A percentile compares a stretch with the other conserved stretches of the same genome.
Conservation (phyloP, 768 basidiomycete genomes). For the Obba rivulosa region DNA sequence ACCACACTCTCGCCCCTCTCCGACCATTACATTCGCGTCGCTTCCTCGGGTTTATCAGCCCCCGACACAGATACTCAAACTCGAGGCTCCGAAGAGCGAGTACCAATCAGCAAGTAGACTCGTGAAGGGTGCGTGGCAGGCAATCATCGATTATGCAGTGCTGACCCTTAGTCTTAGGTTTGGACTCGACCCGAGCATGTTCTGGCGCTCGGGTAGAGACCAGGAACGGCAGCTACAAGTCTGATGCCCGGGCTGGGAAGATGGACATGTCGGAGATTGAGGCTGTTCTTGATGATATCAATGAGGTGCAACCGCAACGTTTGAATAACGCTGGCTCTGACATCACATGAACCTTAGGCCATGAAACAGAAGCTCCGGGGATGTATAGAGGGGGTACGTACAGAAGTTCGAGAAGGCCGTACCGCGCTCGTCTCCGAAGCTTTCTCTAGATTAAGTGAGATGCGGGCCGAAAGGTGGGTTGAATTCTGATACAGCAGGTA, state of each 20-base stretch:
- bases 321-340: background rate
- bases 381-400: conserved; percentile 43
- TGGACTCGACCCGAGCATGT: too few relatives aligned
- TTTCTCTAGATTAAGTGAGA: conserved; percentile 37
- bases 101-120: too few relatives aligned
- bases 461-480: conserved; percentile 40
- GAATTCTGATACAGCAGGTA: background rate
- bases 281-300: conserved; percentile 46
- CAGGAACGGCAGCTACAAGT: too few relatives aligned
- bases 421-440: conserved; percentile 43
- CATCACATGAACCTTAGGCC: conserved; percentile 29
- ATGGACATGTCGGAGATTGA: conserved; percentile 31
- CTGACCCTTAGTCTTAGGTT: too few relatives aligned
- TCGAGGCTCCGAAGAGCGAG: too few relatives aligned
- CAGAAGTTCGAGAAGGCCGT: conserved; percentile 39
- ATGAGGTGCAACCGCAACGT: conserved; percentile 31
- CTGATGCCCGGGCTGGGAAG: background rate
- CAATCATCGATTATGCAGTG: too few relatives aligned
- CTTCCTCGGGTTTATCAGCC: too few relatives aligned
- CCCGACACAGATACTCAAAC: too few relatives aligned
- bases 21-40: too few relatives aligned
- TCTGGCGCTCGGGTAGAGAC: too few relatives aligned
- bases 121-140: too few relatives aligned
- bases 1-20: too few relatives aligned
- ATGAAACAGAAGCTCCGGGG: conserved; percentile 41